Evolutionary conservation across 2,329 filamentous ascomycete genomes (phyloP), one percentile per base, ranked within the genome.

Genomic region (Diaporthe citriasiana): DNA sequence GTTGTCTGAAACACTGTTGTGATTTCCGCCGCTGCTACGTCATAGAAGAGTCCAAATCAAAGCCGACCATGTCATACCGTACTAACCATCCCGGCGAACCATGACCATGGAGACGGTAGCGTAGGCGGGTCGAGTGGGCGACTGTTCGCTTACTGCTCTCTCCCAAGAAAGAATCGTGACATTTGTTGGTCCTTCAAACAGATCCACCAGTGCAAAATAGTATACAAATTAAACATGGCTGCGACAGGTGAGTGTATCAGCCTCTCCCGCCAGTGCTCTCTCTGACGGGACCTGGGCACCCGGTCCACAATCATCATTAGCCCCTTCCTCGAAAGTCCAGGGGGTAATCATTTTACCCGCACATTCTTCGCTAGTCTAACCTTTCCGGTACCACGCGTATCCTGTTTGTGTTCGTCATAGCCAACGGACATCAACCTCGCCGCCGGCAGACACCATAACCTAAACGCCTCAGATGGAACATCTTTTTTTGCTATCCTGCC

Each of bases 351-450:
- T n/a, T n/a, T 66, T 51, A 66, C 33, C 33, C 63, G 63, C 45
- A 66, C 27, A 40, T 51, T 66, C 45, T 51, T 66, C 63, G 33
- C 60, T 51, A 51, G 60, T 66, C 63, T 66, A 66, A 38, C 63
- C 60, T 19, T 38, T 66, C 45, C 63, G 30, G 51, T 38, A 22
- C 47, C 63, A 66, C 51, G 63, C 45, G 51, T 53, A 4, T 33
- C 45, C 63, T 66, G 45, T 66, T 51, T 50, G 63, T 63, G 25
- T n/a, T 47, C 45, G 45, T 38, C 12, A 66, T 15, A 27, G 45
- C 63, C 42, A 45, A 38, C 38, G 25, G 38, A 25, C 40, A 22
- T 66, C 45, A 10, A 30, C 45, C 60, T 35, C 10, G 42, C 30
- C 19, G 7, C 38, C 30, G 6, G 25, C 38, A 45, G 57, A 22